Evolutionary conservation across 495 filamentous ascomycete genomes (phyloP).

Genomic region (Echria macrotheca): DNA sequence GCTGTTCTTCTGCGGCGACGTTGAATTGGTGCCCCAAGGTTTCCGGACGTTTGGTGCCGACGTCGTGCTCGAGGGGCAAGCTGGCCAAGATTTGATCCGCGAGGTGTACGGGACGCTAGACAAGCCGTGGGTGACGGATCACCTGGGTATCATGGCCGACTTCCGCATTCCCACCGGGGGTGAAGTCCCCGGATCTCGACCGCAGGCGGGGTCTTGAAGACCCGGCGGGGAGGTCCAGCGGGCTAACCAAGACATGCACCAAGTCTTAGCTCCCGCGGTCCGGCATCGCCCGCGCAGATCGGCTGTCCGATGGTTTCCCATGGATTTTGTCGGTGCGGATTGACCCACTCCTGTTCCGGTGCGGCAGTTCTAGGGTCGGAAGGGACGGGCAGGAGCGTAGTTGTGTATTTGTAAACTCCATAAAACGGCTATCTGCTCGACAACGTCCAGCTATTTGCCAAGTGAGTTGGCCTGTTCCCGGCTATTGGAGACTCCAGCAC

Average conservation of each 20-base stretch:
- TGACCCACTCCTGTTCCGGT: too few relatives aligned
- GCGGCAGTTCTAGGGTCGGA: too few relatives aligned
- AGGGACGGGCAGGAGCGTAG: too few relatives aligned
- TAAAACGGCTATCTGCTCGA: too few relatives aligned
- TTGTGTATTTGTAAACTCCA: too few relatives aligned
- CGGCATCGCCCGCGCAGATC: too few relatives aligned
- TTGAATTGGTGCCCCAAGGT: conserved; percentile 19
- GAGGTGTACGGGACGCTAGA: conserved; percentile 2
- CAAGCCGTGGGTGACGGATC: conserved; percentile 25
- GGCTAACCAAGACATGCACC: not conserved
- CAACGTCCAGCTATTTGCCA: too few relatives aligned
- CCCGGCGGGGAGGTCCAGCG: not conserved
- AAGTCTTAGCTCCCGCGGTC: not conserved
- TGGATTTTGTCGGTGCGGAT: too few relatives aligned
- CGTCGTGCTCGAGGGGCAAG: conserved; percentile 20
- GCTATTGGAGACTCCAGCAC: too few relatives aligned
- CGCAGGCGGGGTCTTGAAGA: too few relatives aligned
- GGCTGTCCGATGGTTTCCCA: too few relatives aligned
- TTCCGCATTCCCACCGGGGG: conserved; percentile 4
- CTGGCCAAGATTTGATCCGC: not conserved
- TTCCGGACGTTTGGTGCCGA: conserved; percentile 41
- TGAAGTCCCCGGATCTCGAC: not conserved
- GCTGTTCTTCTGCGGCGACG: conserved; percentile 30
- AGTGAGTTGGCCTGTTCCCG: too few relatives aligned
- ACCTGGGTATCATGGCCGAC: conserved; percentile 23